Conservation (phyloP, 352 stramenopile species). For the Discostella stelligera region DNA sequence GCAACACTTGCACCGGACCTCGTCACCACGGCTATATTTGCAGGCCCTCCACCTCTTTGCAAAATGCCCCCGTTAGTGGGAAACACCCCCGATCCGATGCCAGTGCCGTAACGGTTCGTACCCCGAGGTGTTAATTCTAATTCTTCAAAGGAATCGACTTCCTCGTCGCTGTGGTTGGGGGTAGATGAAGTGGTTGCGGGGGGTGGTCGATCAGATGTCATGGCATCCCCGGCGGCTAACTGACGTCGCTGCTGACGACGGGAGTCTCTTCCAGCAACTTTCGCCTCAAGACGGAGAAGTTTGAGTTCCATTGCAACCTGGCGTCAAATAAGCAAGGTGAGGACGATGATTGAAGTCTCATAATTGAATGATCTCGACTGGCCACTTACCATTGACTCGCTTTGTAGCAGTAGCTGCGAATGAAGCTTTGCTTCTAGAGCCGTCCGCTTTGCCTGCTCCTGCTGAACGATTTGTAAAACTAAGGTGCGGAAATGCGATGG, state of each 20-base stretch:
- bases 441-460: slow-evolving; percentile 49
- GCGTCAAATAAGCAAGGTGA: not conserved
- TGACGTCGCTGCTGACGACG: slow-evolving; percentile 38
- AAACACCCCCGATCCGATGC: slow-evolving; percentile 12
- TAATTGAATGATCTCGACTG: not conserved
- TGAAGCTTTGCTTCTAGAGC: slow-evolving; percentile 55
- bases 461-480: slow-evolving; percentile 53
- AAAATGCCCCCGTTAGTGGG: slow-evolving; percentile 7
- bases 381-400: slow-evolving; percentile 59
- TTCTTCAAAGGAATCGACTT: slow-evolving; percentile 54
- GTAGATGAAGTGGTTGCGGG: slow-evolving; percentile 43
- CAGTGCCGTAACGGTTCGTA: slow-evolving; percentile 14
- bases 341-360: slow-evolving; percentile 1
- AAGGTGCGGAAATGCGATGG: not conserved
- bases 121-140: slow-evolving; percentile 45
- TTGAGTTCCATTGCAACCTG: slow-evolving; percentile 66
- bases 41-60: slow-evolving; percentile 30
- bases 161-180: slow-evolving; percentile 45
- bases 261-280: slow-evolving; percentile 43
- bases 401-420: slow-evolving; percentile 58
- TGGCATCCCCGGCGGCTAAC: slow-evolving; percentile 7
- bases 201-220: slow-evolving; percentile 35
- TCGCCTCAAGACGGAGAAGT: slow-evolving; percentile 56
- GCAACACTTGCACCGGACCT: slow-evolving; percentile 55
- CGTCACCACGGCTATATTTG: slow-evolving; percentile 57